Percentiles rank a stretch among this genome's conserved stretches.
Evolutionary conservation across 2,329 filamentous ascomycete species (phyloP).

Genomic region (Calonectria naviculata): DNA sequence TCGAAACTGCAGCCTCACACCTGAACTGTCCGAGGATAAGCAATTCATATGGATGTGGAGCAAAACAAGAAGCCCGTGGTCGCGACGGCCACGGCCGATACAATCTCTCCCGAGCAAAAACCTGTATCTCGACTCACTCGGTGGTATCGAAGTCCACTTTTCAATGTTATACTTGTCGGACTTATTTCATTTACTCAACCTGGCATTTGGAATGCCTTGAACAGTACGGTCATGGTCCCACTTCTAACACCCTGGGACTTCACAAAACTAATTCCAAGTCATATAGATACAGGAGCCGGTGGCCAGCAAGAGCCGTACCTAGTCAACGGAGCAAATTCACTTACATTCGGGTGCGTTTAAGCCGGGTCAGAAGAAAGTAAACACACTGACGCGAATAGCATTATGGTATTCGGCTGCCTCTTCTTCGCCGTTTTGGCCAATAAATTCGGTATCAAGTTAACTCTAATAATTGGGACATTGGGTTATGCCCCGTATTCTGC

Average conservation of each 20-base stretch:
- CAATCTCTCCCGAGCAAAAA: background rate
- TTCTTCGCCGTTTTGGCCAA: conserved; percentile 58
- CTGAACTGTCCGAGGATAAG: background rate
- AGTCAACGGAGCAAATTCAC: conserved; percentile 39
- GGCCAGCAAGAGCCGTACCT: conserved; percentile 63
- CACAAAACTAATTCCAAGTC: background rate
- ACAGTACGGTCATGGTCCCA: conserved; percentile 38
- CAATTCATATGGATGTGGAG: background rate
- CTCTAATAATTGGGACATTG: conserved; percentile 56
- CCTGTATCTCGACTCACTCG: conserved; percentile 34
- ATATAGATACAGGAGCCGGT: conserved; percentile 58
- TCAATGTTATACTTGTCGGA: conserved; percentile 64
- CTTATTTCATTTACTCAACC: conserved; percentile 63
- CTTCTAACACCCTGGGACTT: background rate
- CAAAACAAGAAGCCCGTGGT: background rate
- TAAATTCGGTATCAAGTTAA: conserved; percentile 59
- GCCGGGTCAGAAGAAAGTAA: no score
- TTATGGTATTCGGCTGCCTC: conserved; percentile 58
- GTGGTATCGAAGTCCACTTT: conserved; percentile 47
- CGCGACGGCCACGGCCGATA: background rate
- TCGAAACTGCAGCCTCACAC: background rate
- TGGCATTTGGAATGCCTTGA: conserved; percentile 67
- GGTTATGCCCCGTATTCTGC: conserved; percentile 62
- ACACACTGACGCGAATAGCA: conserved; percentile 31
- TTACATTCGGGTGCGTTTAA: conserved; percentile 28